phyloP scores from a whole-genome alignment of 768 basidiomycete genomes.

The Mycena venus region DNA sequence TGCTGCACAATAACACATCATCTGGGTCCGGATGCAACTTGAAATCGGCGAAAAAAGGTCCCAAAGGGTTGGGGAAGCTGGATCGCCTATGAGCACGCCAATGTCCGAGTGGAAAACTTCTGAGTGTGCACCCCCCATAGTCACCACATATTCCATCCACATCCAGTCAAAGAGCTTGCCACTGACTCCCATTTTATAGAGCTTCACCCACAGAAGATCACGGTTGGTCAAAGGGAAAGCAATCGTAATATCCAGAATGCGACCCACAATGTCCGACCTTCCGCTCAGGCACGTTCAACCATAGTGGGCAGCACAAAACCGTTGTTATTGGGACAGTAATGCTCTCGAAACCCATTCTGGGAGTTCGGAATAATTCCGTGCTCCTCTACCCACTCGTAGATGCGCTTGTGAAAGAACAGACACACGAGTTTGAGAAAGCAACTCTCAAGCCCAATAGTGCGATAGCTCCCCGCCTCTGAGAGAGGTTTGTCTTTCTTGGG shows the following conservation, averaged over 20 bases:
- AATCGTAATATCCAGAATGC: slow-evolving; percentile 40
- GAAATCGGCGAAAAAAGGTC: not conserved
- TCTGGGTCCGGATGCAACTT: not conserved
- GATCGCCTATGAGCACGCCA: not conserved
- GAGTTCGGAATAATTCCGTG: too few species aligned
- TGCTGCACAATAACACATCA: too few species aligned
- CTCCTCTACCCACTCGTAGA: too few species aligned
- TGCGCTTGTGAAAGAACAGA: not conserved
- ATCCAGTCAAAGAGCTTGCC: too few species aligned
- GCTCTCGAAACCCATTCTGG: slow-evolving; percentile 38
- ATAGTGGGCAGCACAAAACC: slow-evolving; percentile 22
- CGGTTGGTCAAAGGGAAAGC: slow-evolving; percentile 41
- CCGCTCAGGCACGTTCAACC: slow-evolving; percentile 24
- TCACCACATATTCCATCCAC: too few species aligned
- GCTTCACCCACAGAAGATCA: too few species aligned
- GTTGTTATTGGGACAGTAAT: slow-evolving; percentile 38
- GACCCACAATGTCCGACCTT: too few species aligned
- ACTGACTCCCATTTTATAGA: too few species aligned
- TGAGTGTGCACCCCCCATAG: too few species aligned
- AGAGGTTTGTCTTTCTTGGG: not conserved
- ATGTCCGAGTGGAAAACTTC: too few species aligned
- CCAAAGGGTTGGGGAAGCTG: not conserved
- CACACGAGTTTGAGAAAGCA: not conserved
- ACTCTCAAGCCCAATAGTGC: not conserved
- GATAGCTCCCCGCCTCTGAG: not conserved